A percentile compares a stretch with the other conserved stretches of the same genome.
These are phyloP conservation scores for Neonectria punicea DNA, from an alignment of 2,329 filamentous ascomycete species.

Conservation along the genomic window DNA sequence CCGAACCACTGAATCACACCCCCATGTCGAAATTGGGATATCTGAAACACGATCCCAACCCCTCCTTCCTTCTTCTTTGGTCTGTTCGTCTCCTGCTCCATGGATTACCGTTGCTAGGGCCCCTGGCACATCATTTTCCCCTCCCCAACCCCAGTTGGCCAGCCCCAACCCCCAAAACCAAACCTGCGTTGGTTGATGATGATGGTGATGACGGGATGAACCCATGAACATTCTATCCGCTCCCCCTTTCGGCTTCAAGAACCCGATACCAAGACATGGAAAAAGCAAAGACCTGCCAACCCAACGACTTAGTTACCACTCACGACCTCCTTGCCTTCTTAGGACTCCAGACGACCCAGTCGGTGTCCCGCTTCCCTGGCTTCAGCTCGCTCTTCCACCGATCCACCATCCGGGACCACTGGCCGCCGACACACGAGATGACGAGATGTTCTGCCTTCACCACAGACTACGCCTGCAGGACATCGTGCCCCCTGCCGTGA, in stretches of 20 bases:
- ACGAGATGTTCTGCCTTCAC: conserved; percentile 4
- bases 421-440: conserved; percentile 14
- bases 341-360: background rate
- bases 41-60: conserved; percentile 36
- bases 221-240: background rate
- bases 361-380: conserved; percentile 12
- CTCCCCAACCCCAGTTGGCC: conserved; percentile 4
- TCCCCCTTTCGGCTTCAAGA: background rate
- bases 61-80: conserved; percentile 28
- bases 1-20: conserved; percentile 11
- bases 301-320: background rate
- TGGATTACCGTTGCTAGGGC: conserved; percentile 22
- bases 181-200: background rate
- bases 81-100: conserved; percentile 17
- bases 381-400: conserved; percentile 6
- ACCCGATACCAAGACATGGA: background rate
- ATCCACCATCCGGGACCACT: background rate
- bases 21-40: conserved; percentile 34
- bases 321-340: background rate
- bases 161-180: background rate
- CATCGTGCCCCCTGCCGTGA: conserved; percentile 17
- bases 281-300: background rate
- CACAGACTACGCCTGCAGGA: conserved; percentile 26
- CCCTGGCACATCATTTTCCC: conserved; percentile 3
- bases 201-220: conserved; percentile 15